Evolutionary conservation across 192 early-diverging fungal genomes (phyloP).

Genomic region (Phycomyces nitens): DNA sequence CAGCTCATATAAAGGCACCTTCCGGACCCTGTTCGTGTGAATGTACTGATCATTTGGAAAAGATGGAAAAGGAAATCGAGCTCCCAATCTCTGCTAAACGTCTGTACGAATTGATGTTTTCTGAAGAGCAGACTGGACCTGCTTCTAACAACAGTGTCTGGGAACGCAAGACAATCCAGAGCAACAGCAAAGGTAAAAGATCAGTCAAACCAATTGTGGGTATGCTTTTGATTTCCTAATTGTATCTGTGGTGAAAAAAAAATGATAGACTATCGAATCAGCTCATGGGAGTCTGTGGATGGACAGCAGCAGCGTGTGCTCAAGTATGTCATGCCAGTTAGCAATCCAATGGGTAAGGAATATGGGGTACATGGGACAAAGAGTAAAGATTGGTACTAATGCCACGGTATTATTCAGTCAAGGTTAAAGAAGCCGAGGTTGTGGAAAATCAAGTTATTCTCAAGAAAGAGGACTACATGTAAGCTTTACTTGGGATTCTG

Average conservation of each 20-base stretch:
- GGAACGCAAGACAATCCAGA: conserved; percentile 16
- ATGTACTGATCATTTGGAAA: conserved; percentile 68
- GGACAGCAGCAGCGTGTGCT: conserved; percentile 38
- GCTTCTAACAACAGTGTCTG: conserved; percentile 21
- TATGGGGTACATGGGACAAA: too few species aligned
- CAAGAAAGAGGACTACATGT: conserved; percentile 60
- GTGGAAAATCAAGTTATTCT: conserved; percentile 53
- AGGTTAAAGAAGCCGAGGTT: conserved; percentile 65
- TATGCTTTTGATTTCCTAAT: too few species aligned
- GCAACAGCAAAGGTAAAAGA: conserved; percentile 22
- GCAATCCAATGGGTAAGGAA: conserved; percentile 62
- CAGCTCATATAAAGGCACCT: conserved; percentile 44
- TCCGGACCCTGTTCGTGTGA: conserved; percentile 48
- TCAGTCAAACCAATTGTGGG: too few species aligned
- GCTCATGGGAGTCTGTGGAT: conserved; percentile 22
- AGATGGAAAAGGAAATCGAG: conserved; percentile 51
- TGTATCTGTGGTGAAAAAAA: too few species aligned
- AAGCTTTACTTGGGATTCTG: conserved; percentile 25
- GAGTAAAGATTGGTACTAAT: neutral
- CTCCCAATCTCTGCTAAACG: conserved; percentile 60
- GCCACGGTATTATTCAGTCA: conserved; percentile 40
- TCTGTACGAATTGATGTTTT: conserved; percentile 58
- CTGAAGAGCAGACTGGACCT: conserved; percentile 23
- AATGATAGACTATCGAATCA: conserved; percentile 7
- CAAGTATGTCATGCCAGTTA: conserved; percentile 66